Conservation (phyloP, 2,329 filamentous ascomycete genomes). For the Catunica adiposa region DNA sequence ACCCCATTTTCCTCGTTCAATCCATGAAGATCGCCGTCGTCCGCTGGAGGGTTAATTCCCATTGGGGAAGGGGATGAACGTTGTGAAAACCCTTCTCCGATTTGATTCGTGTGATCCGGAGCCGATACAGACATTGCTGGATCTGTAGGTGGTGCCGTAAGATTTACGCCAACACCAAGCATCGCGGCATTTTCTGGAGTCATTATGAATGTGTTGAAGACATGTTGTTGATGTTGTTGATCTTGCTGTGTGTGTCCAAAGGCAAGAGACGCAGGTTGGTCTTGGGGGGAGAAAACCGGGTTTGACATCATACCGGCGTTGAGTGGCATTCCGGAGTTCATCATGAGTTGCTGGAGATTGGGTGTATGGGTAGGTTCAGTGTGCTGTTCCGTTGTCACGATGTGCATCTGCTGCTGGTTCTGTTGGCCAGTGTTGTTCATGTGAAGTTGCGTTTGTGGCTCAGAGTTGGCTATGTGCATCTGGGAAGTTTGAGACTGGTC, state of each 20-base stretch:
- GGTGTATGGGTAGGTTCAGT: no score
- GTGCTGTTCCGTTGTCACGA: no score
- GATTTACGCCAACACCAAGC: not conserved
- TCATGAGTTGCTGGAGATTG: no score
- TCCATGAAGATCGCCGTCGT: no score
- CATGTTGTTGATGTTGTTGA: conserved; percentile 1
- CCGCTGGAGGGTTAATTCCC: not conserved
- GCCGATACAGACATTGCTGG: conserved; percentile 1
- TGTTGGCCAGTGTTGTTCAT: conserved; percentile 3
- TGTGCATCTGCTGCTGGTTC: conserved; percentile 3
- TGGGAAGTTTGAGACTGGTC: not conserved
- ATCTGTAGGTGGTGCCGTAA: conserved; percentile 3
- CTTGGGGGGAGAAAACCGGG: no score
- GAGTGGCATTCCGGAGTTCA: no score
- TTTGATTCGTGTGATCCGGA: not conserved
- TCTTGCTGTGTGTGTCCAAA: conserved; percentile 2
- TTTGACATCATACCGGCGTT: no score
- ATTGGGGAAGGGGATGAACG: not conserved
- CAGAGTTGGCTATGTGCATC: not conserved
- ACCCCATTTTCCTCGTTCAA: no score
- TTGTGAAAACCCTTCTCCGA: not conserved
- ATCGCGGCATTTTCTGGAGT: not conserved
- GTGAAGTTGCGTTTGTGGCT: not conserved
- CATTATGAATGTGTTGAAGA: not conserved
- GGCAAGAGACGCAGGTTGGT: not conserved